Evolutionary conservation across 2,329 filamentous ascomycete genomes (phyloP).

Genomic region (Talaromyces sp.): DNA sequence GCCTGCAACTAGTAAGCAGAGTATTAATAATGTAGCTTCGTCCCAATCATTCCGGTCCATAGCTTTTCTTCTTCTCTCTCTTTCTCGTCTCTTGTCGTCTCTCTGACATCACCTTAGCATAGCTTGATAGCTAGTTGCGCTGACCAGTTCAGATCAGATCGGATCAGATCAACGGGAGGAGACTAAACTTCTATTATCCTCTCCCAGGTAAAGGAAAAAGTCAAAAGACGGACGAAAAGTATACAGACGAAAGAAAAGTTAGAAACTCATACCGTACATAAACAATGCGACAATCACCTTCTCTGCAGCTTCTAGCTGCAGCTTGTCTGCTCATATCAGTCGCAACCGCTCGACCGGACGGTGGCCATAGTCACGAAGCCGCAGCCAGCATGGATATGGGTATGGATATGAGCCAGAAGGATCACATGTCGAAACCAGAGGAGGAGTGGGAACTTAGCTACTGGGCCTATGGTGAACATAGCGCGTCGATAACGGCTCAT

Average conservation of each 20-base stretch:
- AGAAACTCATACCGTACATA: background rate
- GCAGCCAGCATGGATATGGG: conserved; percentile 29
- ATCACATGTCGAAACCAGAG: conserved; percentile 16
- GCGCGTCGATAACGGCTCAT: conserved; percentile 58
- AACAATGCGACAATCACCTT: background rate
- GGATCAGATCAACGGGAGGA: background rate
- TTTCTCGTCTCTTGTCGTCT: background rate
- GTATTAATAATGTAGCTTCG: conserved; percentile 8
- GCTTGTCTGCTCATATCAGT: conserved; percentile 25
- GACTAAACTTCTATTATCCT: background rate
- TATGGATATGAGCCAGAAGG: conserved; percentile 21
- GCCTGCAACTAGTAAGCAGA: background rate
- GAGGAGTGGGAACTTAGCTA: conserved; percentile 36
- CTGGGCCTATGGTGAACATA: conserved; percentile 38
- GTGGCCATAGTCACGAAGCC: conserved; percentile 24
- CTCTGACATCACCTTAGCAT: conserved; percentile 3
- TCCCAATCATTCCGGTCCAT: background rate
- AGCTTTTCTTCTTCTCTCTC: no score
- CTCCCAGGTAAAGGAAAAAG: background rate
- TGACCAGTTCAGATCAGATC: no score
- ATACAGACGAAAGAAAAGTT: background rate
- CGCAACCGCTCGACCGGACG: conserved; percentile 20
- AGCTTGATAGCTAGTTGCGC: background rate
- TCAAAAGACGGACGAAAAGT: background rate
- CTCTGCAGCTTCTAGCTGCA: conserved; percentile 22